phyloP scores from a whole-genome alignment of 768 basidiomycete species.

The Kwoniella botswanensis region DNA sequence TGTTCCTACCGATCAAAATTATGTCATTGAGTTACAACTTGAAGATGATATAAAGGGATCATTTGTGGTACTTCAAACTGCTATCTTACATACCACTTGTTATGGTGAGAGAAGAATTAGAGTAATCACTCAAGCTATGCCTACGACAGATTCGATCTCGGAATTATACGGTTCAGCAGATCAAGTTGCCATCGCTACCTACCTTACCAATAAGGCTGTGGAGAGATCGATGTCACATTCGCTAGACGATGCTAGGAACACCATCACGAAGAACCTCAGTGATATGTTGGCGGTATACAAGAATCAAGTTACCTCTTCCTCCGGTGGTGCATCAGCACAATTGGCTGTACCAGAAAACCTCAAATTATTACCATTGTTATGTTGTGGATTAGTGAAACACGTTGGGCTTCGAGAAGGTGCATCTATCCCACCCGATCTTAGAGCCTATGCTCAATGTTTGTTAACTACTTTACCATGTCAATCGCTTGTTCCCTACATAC shows the following conservation, averaged over 20 bases:
- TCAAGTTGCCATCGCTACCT: constrained; percentile 80
- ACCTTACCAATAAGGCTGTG: constrained; percentile 89
- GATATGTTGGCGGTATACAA: constrained; percentile 89
- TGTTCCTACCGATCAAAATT: constrained; percentile 95
- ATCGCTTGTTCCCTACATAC: constrained; percentile 87
- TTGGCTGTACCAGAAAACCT: constrained; percentile 90
- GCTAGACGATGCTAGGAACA: constrained; percentile 85
- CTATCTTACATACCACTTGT: constrained; percentile 90
- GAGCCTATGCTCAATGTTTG: constrained; percentile 91
- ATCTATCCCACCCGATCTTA: constrained; percentile 93
- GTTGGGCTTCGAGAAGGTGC: constrained; percentile 95
- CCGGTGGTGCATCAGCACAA: constrained; percentile 85
- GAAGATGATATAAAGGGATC: constrained; percentile 90
- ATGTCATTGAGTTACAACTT: constrained; percentile 92
- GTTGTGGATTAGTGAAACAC: constrained; percentile 91
- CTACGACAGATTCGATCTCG: constrained; percentile 83
- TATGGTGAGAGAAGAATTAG: constrained; percentile 84
- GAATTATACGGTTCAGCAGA: constrained; percentile 90
- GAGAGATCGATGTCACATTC: constrained; percentile 83
- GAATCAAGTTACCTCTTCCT: constrained; percentile 90
- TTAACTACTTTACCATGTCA: constrained; percentile 90
- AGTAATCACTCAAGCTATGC: constrained; percentile 83
- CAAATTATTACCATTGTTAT: constrained; percentile 88
- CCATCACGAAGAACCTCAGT: constrained; percentile 78
- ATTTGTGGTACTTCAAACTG: constrained; percentile 92